Evolutionary conservation across 768 basidiomycete species (phyloP).

Genomic region (Hericium rajendrae): DNA sequence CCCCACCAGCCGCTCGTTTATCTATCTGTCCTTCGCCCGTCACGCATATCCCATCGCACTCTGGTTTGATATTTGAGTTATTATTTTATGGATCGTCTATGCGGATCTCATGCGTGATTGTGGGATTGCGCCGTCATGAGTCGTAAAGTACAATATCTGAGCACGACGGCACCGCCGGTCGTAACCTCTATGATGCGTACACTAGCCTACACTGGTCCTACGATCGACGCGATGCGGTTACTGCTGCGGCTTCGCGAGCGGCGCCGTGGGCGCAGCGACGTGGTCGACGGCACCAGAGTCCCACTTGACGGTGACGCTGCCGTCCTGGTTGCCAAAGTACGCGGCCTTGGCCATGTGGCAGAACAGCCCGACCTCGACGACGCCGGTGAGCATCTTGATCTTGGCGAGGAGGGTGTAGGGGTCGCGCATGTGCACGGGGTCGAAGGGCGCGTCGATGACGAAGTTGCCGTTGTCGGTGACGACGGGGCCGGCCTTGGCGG

Average conservation of each 20-base stretch:
- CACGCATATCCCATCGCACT: background rate
- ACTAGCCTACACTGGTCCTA: too few relatives aligned
- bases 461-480: constrained; percentile 98
- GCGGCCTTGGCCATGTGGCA: constrained; percentile 87
- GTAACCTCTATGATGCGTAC: too few relatives aligned
- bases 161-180: too few relatives aligned
- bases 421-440: constrained; percentile 52
- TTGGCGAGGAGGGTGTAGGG: constrained; percentile 57
- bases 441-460: constrained; percentile 92
- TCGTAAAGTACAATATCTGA: too few relatives aligned
- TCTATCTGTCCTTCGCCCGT: background rate
- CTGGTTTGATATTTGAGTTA: too few relatives aligned
- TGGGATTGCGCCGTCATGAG: too few relatives aligned
- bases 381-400: constrained; percentile 93
- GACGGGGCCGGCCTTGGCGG: constrained; percentile 89
- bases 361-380: constrained; percentile 99
- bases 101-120: too few relatives aligned
- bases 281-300: background rate
- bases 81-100: too few relatives aligned
- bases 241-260: constrained; percentile 39
- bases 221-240: too few relatives aligned
- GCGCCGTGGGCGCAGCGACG: background rate
- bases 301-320: constrained; percentile 6
- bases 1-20: background rate
- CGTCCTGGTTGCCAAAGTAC: constrained; percentile 88